Conservation (phyloP, 805 yeast genomes). For the Candida dajiaensis region DNA sequence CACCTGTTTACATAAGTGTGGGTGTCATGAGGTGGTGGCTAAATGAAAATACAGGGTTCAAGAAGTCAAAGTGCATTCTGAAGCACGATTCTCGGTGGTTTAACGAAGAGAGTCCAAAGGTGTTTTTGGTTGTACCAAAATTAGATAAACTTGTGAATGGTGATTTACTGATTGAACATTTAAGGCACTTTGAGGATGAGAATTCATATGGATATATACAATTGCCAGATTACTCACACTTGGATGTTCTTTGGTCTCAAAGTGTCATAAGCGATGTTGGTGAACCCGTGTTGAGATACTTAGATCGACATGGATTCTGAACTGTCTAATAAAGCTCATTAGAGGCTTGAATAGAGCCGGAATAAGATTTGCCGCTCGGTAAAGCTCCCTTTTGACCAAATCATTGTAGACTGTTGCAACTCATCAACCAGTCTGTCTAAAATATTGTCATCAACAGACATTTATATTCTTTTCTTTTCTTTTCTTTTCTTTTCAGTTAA, state of each 20-base stretch:
- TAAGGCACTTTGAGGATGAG: constrained; percentile 48
- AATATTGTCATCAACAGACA: no score
- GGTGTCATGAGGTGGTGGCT: constrained; percentile 94
- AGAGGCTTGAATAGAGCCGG: no score
- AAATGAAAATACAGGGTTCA: constrained; percentile 40
- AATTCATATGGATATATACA: constrained; percentile 26
- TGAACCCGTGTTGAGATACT: constrained; percentile 21
- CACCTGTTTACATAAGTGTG: constrained; percentile 78
- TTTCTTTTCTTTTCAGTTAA: no score
- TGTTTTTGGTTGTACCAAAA: constrained; percentile 66
- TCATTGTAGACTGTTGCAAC: no score
- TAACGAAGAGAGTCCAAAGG: constrained; percentile 42
- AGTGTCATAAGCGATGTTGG: constrained; percentile 68
- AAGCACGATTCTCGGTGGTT: constrained; percentile 54
- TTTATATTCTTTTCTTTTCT: no score
- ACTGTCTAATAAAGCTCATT: background rate
- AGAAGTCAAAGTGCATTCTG: constrained; percentile 35
- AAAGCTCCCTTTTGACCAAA: no score
- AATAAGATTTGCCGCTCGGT: no score
- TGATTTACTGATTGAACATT: constrained; percentile 54
- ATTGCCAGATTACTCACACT: constrained; percentile 67
- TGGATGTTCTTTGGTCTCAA: constrained; percentile 91
- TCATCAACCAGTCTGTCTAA: no score
- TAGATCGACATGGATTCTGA: background rate
- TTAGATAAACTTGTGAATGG: constrained; percentile 79